Conservation (phyloP, 2,329 filamentous ascomycete species). For the Calonectria crousiana region DNA sequence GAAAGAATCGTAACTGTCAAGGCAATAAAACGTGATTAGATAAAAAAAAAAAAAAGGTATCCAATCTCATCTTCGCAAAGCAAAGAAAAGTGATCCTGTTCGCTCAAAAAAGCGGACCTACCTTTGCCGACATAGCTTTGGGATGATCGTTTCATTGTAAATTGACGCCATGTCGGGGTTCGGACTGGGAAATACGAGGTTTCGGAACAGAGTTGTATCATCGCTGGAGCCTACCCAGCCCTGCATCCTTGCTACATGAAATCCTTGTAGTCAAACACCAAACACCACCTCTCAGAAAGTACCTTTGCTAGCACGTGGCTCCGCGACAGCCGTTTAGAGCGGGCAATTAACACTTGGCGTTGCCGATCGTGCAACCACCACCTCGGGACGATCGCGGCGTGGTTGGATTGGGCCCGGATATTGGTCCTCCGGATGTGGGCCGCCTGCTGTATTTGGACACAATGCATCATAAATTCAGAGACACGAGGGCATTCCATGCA, state of each 20-base stretch:
- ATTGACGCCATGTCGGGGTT: background rate
- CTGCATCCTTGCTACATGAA: background rate
- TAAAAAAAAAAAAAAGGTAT: background rate
- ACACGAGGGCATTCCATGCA: background rate
- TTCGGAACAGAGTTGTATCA: background rate
- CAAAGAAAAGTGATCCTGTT: background rate
- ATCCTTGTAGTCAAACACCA: background rate
- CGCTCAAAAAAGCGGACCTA: background rate
- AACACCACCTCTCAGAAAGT: background rate
- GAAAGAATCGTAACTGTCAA: background rate
- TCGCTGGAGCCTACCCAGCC: background rate
- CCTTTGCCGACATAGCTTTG: background rate
- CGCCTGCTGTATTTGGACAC: background rate
- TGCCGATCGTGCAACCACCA: slow-evolving; percentile 1
- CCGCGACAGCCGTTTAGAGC: background rate
- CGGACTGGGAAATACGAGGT: background rate
- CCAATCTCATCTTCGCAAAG: background rate
- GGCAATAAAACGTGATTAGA: background rate
- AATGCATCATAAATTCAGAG: background rate
- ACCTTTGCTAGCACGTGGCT: background rate
- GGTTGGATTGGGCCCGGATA: background rate
- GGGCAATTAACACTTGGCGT: background rate
- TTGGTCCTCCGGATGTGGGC: background rate
- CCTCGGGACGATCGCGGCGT: background rate
- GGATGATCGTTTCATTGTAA: background rate